These are phyloP conservation scores for Westerdykella aurantiaca DNA, from an alignment of 2,329 filamentous ascomycete genomes.

Conservation along the genomic window DNA sequence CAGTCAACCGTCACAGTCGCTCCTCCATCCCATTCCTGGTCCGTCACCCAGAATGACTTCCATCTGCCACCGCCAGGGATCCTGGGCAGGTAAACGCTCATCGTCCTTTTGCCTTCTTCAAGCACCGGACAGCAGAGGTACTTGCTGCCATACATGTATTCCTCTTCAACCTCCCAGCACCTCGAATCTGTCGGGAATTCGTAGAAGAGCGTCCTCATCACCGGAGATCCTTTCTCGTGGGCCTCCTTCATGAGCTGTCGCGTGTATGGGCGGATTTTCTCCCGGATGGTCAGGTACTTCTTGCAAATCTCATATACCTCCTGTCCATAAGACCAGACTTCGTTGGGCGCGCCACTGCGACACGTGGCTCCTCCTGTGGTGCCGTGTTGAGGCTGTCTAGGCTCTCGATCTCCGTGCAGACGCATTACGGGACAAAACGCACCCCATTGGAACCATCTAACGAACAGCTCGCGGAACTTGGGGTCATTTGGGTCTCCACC, in stretches of 20 bases:
- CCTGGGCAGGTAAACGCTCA: slow-evolving; percentile 50
- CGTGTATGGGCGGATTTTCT: slow-evolving; percentile 55
- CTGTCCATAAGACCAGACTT: slow-evolving; percentile 62
- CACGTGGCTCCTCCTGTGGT: slow-evolving; percentile 35
- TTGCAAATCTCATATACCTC: slow-evolving; percentile 56
- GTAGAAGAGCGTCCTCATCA: slow-evolving; percentile 60
- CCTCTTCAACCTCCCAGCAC: slow-evolving; percentile 53
- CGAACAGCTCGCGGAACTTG: slow-evolving; percentile 57
- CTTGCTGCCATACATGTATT: slow-evolving; percentile 59
- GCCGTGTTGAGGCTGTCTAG: slow-evolving; percentile 45
- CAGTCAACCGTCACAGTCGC: slow-evolving; percentile 39
- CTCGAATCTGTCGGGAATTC: slow-evolving; percentile 54
- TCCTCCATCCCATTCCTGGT: slow-evolving; percentile 36
- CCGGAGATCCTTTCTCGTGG: slow-evolving; percentile 53
- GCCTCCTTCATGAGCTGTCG: slow-evolving; percentile 55
- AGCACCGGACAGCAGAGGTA: slow-evolving; percentile 57
- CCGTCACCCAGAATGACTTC: slow-evolving; percentile 35
- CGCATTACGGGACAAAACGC: slow-evolving; percentile 63
- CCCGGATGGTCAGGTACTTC: slow-evolving; percentile 54
- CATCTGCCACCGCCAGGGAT: slow-evolving; percentile 34
- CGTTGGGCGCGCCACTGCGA: slow-evolving; percentile 51
- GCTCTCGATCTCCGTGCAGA: slow-evolving; percentile 61
- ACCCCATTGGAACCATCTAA: slow-evolving; percentile 66
- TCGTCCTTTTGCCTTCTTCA: slow-evolving; percentile 41
- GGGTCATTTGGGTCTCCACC: slow-evolving; percentile 54